Conservation (phyloP, 768 basidiomycete genomes). For the Podaxis pistillaris region DNA sequence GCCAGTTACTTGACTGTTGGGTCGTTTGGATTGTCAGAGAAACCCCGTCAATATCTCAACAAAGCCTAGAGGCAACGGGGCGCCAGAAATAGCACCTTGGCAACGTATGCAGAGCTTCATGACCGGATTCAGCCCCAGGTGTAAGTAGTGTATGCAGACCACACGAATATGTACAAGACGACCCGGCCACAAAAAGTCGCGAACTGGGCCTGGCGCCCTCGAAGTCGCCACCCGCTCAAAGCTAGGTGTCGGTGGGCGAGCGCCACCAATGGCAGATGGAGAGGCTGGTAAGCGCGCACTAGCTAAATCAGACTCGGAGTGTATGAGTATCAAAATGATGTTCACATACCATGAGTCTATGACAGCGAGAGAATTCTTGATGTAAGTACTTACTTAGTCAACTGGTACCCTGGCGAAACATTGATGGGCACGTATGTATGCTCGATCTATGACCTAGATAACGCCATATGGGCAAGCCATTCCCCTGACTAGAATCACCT, state of each 20-base stretch:
- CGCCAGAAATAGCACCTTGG: conserved; percentile 3
- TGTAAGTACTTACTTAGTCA: background rate
- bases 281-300: background rate
- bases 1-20: background rate
- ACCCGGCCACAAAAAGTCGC: background rate
- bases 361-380: background rate
- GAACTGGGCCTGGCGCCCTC: too few relatives aligned
- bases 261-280: background rate
- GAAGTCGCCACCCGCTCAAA: background rate
- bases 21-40: conserved; percentile 1
- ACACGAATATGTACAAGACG: too few relatives aligned
- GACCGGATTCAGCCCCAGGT: background rate
- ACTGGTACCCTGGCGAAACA: background rate
- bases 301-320: background rate
- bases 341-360: background rate
- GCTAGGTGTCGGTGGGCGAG: background rate
- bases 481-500: background rate
- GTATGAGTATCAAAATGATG: background rate
- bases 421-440: background rate
- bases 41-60: background rate
- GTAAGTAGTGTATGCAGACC: background rate
- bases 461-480: background rate
- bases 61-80: background rate
- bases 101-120: background rate
- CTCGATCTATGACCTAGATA: background rate